Conservation (phyloP, 139 green algal species). For the Yamagishiella unicocca region DNA sequence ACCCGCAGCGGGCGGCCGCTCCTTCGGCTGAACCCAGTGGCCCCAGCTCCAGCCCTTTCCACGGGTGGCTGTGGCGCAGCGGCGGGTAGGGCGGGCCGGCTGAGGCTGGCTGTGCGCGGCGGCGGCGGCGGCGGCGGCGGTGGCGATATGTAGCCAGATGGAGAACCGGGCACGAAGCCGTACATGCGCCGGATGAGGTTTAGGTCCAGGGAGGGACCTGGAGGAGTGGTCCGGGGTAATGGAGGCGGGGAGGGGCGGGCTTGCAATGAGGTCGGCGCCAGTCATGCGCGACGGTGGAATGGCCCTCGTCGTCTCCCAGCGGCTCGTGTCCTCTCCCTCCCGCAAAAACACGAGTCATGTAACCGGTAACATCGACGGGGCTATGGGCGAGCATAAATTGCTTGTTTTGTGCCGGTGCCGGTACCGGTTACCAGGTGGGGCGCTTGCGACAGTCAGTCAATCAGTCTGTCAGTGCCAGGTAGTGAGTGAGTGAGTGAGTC, state of each 20-base stretch:
- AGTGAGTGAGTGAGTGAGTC: too few species aligned
- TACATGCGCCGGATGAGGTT: constrained; percentile 12
- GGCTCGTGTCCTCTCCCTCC: not conserved
- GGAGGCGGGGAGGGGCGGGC: not conserved
- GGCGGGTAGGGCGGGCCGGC: too few species aligned
- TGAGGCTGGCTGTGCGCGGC: too few species aligned
- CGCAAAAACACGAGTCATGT: not conserved
- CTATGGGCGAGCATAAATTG: not conserved
- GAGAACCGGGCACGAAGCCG: constrained; percentile 10
- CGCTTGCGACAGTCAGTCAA: too few species aligned
- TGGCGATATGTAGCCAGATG: not conserved
- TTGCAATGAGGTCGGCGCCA: not conserved
- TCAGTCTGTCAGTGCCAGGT: too few species aligned
- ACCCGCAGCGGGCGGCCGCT: too few species aligned
- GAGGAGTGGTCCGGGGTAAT: not conserved
- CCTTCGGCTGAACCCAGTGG: too few species aligned
- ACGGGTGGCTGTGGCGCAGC: too few species aligned
- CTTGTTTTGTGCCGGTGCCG: too few species aligned
- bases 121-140: not conserved
- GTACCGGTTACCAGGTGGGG: too few species aligned
- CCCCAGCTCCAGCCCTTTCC: too few species aligned
- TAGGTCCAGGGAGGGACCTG: not conserved
- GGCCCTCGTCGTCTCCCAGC: not conserved
- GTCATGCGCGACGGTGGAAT: not conserved
- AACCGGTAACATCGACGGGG: not conserved